Evolutionary conservation across 495 filamentous ascomycete species (phyloP).

Genomic region (Penicillium turbatum): DNA sequence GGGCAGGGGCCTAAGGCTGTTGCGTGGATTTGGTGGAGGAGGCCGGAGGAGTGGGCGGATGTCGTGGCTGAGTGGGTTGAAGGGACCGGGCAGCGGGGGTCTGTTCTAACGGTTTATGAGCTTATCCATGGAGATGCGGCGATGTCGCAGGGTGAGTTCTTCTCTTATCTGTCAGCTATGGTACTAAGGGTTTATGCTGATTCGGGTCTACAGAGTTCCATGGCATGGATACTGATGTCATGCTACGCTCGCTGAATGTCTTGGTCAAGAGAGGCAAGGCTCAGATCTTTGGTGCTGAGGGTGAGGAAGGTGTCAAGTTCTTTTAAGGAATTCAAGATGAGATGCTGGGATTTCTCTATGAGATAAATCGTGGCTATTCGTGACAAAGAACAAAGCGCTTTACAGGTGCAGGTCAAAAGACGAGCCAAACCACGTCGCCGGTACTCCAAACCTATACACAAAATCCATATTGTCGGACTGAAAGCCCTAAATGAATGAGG

Average conservation of each 20-base stretch:
- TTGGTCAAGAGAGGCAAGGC: constrained; percentile 87
- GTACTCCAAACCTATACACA: constrained; percentile 18
- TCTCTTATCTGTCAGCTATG: neutral
- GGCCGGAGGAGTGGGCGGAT: constrained; percentile 71
- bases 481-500: neutral
- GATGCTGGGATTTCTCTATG: constrained; percentile 7
- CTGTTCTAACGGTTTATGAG: constrained; percentile 75
- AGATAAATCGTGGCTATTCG: constrained; percentile 27
- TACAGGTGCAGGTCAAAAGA: constrained; percentile 1
- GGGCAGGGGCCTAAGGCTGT: constrained; percentile 30
- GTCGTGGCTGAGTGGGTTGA: constrained; percentile 63
- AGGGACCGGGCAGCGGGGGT: constrained; percentile 65
- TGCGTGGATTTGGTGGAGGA: constrained; percentile 67
- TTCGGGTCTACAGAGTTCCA: constrained; percentile 61
- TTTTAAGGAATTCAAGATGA: constrained; percentile 53
- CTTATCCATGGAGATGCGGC: constrained; percentile 64
- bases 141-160: constrained; percentile 48
- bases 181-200: constrained; percentile 12
- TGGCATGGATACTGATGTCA: constrained; percentile 76
- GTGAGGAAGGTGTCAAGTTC: constrained; percentile 90
- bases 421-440: constrained; percentile 4
- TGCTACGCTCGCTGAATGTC: constrained; percentile 70
- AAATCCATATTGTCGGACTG: constrained; percentile 1
- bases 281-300: constrained; percentile 85
- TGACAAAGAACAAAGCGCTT: constrained; percentile 23